These are phyloP conservation scores for Tolypocladium ophioglossoides DNA, from an alignment of 2,329 filamentous ascomycete genomes.

Conservation along the genomic window DNA sequence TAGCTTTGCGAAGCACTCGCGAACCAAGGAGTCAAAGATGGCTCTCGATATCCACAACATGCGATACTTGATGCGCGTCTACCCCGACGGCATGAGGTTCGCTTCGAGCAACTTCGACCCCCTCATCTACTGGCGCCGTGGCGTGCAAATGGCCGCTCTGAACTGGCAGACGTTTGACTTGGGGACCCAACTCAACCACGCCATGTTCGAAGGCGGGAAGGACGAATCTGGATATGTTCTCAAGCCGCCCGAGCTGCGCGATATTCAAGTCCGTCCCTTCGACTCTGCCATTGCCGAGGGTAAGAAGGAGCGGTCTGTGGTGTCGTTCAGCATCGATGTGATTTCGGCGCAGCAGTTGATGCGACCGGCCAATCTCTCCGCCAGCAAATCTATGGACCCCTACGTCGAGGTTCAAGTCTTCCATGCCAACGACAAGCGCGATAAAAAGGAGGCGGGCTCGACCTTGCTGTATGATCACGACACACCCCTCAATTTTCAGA, in stretches of 20 bases:
- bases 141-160: slow-evolving; percentile 93
- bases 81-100: slow-evolving; percentile 73
- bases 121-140: slow-evolving; percentile 83
- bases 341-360: slow-evolving; percentile 94
- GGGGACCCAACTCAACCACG: slow-evolving; percentile 91
- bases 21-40: slow-evolving; percentile 63
- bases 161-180: slow-evolving; percentile 99
- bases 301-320: slow-evolving; percentile 69
- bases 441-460: slow-evolving; percentile 68
- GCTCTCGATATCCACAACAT: slow-evolving; percentile 84
- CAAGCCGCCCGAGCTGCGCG: slow-evolving; percentile 78
- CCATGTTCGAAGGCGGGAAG: slow-evolving; percentile 87
- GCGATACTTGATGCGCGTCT: slow-evolving; percentile 85
- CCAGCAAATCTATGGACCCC: slow-evolving; percentile 70
- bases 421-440: slow-evolving; percentile 84
- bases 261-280: slow-evolving; percentile 48
- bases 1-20: slow-evolving; percentile 73
- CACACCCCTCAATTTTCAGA: slow-evolving; percentile 66
- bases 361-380: slow-evolving; percentile 62
- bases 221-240: slow-evolving; percentile 88
- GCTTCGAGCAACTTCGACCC: slow-evolving; percentile 92
- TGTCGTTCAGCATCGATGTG: slow-evolving; percentile 77
- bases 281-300: slow-evolving; percentile 40
- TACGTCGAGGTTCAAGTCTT: slow-evolving; percentile 95
- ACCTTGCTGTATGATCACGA: slow-evolving; percentile 33